Evolutionary conservation across 495 filamentous ascomycete genomes (phyloP).

Genomic region (Aspergillus coremiiformis): DNA sequence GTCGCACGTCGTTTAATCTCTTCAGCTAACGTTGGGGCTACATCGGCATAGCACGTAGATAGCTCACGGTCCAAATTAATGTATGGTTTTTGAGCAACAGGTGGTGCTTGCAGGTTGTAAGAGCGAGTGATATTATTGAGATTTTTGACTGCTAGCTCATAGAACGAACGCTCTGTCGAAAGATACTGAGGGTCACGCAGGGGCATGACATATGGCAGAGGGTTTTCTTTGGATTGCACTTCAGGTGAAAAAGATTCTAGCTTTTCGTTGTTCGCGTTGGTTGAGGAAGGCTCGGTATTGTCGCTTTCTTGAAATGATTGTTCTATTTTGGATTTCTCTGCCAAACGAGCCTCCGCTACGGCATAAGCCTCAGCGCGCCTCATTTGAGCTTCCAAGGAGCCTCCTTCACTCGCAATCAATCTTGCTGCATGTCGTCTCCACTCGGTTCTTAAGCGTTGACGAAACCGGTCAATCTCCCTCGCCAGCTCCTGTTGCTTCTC

Average conservation of each 20-base stretch:
- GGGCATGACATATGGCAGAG: conserved; percentile 34
- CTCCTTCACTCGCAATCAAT: conserved; percentile 72
- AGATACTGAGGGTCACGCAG: conserved; percentile 47
- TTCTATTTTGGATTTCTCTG: conserved; percentile 38
- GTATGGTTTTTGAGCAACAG: conserved; percentile 89
- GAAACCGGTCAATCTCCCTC: conserved; percentile 60
- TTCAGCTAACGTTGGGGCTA: conserved; percentile 65
- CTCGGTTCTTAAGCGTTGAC: conserved; percentile 65
- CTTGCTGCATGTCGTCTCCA: conserved; percentile 83
- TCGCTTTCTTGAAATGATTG: conserved; percentile 29
- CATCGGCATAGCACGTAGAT: conserved; percentile 70
- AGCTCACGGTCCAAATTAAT: conserved; percentile 80
- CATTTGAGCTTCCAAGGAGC: conserved; percentile 70
- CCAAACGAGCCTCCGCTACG: conserved; percentile 54
- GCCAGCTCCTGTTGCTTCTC: conserved; percentile 94
- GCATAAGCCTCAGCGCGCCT: conserved; percentile 65
- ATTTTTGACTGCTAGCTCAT: conserved; percentile 65
- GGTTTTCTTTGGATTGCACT: conserved; percentile 4
- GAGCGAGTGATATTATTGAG: conserved; percentile 76
- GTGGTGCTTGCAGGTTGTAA: conserved; percentile 92
- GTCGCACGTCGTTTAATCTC: conserved; percentile 65
- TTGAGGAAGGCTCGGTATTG: not conserved
- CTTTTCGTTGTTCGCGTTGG: not conserved
- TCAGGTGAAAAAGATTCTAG: not conserved
- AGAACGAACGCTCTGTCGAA: conserved; percentile 65